Base-by-base conservation (phyloP, 768 basidiomycete species). In the Cyathus striatus region DNA sequence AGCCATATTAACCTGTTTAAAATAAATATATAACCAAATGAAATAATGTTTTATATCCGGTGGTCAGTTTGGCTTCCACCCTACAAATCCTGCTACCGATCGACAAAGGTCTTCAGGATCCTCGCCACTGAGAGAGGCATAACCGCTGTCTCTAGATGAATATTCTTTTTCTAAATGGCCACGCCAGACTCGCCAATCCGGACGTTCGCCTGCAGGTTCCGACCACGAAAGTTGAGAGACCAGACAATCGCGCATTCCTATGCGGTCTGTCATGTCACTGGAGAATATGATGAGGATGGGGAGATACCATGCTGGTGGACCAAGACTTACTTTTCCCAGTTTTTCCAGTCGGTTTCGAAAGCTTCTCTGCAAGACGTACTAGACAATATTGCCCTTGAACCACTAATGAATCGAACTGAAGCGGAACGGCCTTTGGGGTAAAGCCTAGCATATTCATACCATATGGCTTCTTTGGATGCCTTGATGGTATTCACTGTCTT, bases 251-350 rank as follows among this genome's bases (percentile, higher is more conserved):
- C 80, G 75, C 65, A 86, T 75, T 38, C 72, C 69, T 34, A 83
- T 80, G 10, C 86, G 81, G 51, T 85, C 82, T 32, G 66, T 66
- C 87, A 90, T 89, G 48, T 90, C 86, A 49, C 86, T 89, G 45
- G 17, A 46, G 33, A 41, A 34, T 23, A 23, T 27, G n/a, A 35
- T 24, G 16, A 34, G 14, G 39, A 10, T 21, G 16, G 32, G 41
- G 18, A 26, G 24, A 17, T 26, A 41, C 38, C 41, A 40, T 23
- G 33, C 38, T 18, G 26, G 21, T 23, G 40, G 21, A 25, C 16
- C 6, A 21, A 30, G 9, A 59, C 80, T 56, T 38, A 88, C 86
- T 69, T 73, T 60, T 79, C 71, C 86, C 86, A 89, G 39, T 79
- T 78, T 6, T 60, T 60, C 84, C 86, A 87, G 39, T 76, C 76